These are phyloP conservation scores for Aspergillus bombycis DNA, from an alignment of 2,329 filamentous ascomycete species.

Conservation along the genomic window DNA sequence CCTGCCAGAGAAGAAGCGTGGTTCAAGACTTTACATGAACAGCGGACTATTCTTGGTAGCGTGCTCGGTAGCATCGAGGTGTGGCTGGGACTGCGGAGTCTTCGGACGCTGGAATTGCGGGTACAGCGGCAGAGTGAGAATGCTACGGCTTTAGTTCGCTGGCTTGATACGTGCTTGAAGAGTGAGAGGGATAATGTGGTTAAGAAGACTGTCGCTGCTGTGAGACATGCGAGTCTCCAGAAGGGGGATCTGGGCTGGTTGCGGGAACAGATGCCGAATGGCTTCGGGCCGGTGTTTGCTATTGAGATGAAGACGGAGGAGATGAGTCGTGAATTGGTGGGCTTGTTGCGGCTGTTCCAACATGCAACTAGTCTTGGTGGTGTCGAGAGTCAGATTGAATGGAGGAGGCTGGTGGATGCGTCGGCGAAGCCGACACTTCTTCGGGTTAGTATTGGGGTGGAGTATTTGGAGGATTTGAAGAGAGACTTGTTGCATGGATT, in stretches of 20 bases:
- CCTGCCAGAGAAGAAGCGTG: conserved; percentile 63
- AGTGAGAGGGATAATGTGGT: conserved; percentile 47
- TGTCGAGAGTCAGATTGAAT: conserved; percentile 94
- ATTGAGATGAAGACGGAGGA: conserved; percentile 64
- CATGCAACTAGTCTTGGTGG: conserved; percentile 93
- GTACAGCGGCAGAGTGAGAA: conserved; percentile 75
- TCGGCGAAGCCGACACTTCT: conserved; percentile 72
- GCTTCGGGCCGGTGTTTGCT: conserved; percentile 86
- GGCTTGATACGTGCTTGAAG: conserved; percentile 62
- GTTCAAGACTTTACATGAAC: conserved; percentile 63
- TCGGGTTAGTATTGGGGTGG: conserved; percentile 81
- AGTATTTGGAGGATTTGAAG: conserved; percentile 80
- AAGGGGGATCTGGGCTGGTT: conserved; percentile 67
- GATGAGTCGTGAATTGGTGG: conserved; percentile 70
- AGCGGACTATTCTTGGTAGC: conserved; percentile 74
- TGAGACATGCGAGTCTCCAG: conserved; percentile 82
- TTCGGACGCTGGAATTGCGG: conserved; percentile 82
- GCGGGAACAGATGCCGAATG: conserved; percentile 82
- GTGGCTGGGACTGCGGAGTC: conserved; percentile 85
- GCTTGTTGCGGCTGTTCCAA: conserved; percentile 79
- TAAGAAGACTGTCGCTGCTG: conserved; percentile 58
- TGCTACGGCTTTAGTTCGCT: conserved; percentile 70
- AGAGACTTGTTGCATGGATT: conserved; percentile 73
- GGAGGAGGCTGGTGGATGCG: conserved; percentile 83
- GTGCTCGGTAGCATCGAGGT: conserved; percentile 90